These are phyloP conservation scores for Aspergillus biplanus DNA, from an alignment of 495 filamentous ascomycete genomes.

Conservation along the genomic window DNA sequence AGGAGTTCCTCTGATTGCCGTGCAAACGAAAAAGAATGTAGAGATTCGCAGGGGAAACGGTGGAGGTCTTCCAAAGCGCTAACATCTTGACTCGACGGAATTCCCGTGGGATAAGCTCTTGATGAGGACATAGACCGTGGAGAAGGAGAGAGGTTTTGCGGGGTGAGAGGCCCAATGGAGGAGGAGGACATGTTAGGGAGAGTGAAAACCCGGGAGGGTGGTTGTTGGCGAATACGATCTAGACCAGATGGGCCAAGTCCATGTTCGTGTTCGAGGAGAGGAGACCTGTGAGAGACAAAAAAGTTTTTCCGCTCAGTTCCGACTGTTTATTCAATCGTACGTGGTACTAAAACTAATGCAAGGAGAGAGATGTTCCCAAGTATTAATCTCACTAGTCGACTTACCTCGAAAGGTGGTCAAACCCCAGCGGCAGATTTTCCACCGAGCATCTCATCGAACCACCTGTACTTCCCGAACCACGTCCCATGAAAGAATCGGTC, in stretches of 20 bases:
- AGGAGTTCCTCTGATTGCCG: conserved; percentile 92
- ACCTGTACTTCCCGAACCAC: conserved; percentile 53
- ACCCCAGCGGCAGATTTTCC: conserved; percentile 45
- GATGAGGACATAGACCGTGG: conserved; percentile 54
- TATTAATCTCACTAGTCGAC: conserved; percentile 18
- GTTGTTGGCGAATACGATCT: conserved; percentile 89
- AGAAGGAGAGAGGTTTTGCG: conserved; percentile 67
- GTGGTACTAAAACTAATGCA: conserved; percentile 20
- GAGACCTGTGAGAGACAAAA: conserved; percentile 60
- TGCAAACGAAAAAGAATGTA: conserved; percentile 98
- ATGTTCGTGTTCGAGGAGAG: conserved; percentile 65
- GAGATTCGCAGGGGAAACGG: conserved; percentile 90
- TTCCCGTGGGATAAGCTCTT: conserved; percentile 56
- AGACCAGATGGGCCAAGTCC: conserved; percentile 74
- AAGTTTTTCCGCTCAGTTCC: conserved; percentile 66
- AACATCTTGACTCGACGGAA: conserved; percentile 65
- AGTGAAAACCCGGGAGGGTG: conserved; percentile 65
- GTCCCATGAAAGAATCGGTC: conserved; percentile 55
- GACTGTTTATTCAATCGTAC: conserved; percentile 15
- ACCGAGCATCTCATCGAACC: conserved; percentile 46
- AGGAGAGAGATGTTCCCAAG: conserved; percentile 20
- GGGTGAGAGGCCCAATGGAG: conserved; percentile 53
- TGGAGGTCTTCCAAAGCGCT: conserved; percentile 85
- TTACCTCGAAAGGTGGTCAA: conserved; percentile 50
- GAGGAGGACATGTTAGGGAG: conserved; percentile 67